Evolutionary conservation across 805 yeast species (phyloP).

Genomic region (Metschnikowia reukaufii): DNA sequence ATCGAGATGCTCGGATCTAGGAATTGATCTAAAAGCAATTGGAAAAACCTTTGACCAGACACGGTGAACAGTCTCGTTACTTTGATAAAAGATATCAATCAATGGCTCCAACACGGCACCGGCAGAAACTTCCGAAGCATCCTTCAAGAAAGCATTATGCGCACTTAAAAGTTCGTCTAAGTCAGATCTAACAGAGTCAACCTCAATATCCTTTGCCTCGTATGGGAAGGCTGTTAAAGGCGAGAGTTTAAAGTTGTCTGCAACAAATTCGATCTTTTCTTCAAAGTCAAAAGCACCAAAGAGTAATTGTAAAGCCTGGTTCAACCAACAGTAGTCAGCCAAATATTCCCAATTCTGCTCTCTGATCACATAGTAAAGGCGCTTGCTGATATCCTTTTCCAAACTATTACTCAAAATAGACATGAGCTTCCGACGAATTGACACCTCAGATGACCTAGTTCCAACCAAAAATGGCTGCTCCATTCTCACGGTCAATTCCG

Average conservation of each 20-base stretch:
- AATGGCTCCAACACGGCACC: conserved; percentile 68
- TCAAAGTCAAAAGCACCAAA: conserved; percentile 71
- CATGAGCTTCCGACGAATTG: conserved; percentile 76
- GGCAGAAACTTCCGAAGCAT: conserved; percentile 43
- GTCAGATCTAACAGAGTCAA: conserved; percentile 25
- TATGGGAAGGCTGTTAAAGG: conserved; percentile 46
- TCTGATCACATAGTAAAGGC: conserved; percentile 81
- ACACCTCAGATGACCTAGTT: conserved; percentile 75
- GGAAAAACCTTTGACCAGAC: conserved; percentile 89
- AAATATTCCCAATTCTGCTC: conserved; percentile 97
- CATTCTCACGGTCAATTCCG: conserved; percentile 90
- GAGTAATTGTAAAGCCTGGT: conserved; percentile 85
- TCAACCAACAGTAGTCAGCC: conserved; percentile 92
- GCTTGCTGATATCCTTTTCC: conserved; percentile 72
- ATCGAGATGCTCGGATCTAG: conserved; percentile 77
- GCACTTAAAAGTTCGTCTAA: conserved; percentile 24
- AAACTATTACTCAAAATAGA: conserved; percentile 72
- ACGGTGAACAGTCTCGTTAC: conserved; percentile 72
- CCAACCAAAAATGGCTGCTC: conserved; percentile 97
- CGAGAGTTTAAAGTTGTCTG: conserved; percentile 53
- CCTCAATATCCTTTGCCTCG: conserved; percentile 17
- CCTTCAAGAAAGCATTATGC: conserved; percentile 33
- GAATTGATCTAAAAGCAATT: conserved; percentile 68
- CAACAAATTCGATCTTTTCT: conserved; percentile 44
- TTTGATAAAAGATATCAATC: conserved; percentile 77